phyloP scores from a whole-genome alignment of 805 yeast genomes.

The Candida germanica region DNA sequence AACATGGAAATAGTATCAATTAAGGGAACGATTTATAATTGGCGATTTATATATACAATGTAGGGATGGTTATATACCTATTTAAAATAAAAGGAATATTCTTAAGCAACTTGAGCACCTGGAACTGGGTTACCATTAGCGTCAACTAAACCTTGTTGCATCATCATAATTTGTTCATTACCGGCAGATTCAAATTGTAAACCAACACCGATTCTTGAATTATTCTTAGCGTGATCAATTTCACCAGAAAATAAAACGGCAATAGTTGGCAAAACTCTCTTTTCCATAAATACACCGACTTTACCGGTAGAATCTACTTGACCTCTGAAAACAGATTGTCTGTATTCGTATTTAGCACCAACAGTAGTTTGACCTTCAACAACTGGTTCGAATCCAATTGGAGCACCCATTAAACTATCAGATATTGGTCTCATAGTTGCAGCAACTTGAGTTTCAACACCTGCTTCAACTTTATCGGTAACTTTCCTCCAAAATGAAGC shows the following conservation, averaged over 20 bases:
- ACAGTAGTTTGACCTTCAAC: conserved; percentile 89
- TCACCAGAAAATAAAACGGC: conserved; percentile 88
- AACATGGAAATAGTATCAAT: conserved; percentile 4
- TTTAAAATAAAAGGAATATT: not conserved
- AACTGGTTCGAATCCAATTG: conserved; percentile 79
- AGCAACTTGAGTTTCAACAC: conserved; percentile 80
- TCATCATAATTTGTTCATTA: conserved; percentile 84
- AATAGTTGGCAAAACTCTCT: conserved; percentile 88
- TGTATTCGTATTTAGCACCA: conserved; percentile 97
- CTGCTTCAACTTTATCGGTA: conserved; percentile 91
- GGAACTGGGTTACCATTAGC: conserved; percentile 84
- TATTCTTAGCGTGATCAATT: conserved; percentile 71
- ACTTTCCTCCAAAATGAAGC: conserved; percentile 95
- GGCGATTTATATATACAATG: conserved; percentile 6
- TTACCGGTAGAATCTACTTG: conserved; percentile 89
- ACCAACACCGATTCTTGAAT: conserved; percentile 88
- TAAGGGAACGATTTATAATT: too few species aligned
- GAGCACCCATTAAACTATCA: conserved; percentile 71
- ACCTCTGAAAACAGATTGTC: conserved; percentile 94
- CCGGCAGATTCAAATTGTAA: conserved; percentile 95
- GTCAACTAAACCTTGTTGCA: conserved; percentile 84
- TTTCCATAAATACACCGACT: conserved; percentile 87
- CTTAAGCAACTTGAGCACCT: conserved; percentile 51
- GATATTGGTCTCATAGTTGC: conserved; percentile 73
- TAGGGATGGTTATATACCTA: conserved; percentile 4